Conservation (phyloP, 345 rosid genomes). For the Euphorbia lathyris region DNA sequence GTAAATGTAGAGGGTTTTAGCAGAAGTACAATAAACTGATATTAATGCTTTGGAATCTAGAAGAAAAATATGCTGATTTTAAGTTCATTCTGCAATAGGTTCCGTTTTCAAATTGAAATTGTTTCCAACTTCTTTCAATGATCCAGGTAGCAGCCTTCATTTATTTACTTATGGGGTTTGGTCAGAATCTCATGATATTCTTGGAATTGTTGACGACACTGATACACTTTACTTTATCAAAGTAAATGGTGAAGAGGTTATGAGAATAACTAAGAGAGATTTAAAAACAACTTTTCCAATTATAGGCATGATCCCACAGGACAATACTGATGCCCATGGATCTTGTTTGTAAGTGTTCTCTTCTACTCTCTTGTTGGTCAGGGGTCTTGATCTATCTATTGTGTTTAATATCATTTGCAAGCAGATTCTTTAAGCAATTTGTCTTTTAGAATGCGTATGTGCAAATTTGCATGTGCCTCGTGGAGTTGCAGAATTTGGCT, state of each 20-base stretch:
- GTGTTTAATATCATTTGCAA: neutral
- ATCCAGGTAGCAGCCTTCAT: conserved; percentile 47
- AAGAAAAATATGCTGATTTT: neutral
- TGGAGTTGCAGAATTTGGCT: conserved; percentile 6
- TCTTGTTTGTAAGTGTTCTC: conserved; percentile 61
- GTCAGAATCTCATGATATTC: conserved; percentile 80
- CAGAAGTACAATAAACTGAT: neutral
- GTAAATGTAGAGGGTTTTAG: neutral
- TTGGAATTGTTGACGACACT: conserved; percentile 66
- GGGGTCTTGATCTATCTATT: neutral
- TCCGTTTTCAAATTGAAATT: neutral
- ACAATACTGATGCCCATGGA: conserved; percentile 36
- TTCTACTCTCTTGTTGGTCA: neutral
- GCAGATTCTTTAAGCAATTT: neutral
- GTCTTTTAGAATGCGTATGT: neutral
- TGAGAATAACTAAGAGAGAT: conserved; percentile 51
- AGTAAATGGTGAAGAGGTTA: conserved; percentile 81
- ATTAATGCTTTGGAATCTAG: neutral
- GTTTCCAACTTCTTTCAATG: conserved; percentile 31
- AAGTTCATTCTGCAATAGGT: neutral
- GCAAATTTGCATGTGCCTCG: neutral
- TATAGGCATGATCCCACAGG: conserved; percentile 58
- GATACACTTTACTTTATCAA: conserved; percentile 69
- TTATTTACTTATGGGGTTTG: conserved; percentile 70
- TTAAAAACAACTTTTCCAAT: conserved; percentile 60